A percentile compares a stretch with the other conserved stretches of the same genome.
These are phyloP conservation scores for Scleromitrula shiraiana DNA, from an alignment of 2,329 filamentous ascomycete species.

Conservation along the genomic window DNA sequence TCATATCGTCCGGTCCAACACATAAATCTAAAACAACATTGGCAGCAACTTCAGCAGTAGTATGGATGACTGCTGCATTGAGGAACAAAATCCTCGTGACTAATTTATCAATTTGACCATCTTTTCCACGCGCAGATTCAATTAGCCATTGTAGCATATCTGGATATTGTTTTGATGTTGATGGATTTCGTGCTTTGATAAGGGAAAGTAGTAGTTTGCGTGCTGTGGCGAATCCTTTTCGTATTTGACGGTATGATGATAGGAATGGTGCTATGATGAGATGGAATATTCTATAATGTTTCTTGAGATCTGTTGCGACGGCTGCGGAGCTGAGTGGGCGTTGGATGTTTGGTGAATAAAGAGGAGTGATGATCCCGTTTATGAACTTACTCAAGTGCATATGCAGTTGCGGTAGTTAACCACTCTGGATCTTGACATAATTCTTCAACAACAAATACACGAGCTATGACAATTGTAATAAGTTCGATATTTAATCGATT, in stretches of 20 bases:
- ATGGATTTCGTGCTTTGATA: background rate
- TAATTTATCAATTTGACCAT: background rate
- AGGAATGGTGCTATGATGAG: conserved; percentile 3
- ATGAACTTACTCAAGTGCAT: conserved; percentile 11
- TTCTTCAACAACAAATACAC: conserved; percentile 20
- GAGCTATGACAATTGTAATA: background rate
- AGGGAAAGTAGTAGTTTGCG: background rate
- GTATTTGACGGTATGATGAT: background rate
- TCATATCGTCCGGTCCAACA: conserved; percentile 37
- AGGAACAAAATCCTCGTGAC: conserved; percentile 2
- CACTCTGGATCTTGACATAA: conserved; percentile 23
- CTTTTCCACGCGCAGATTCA: background rate
- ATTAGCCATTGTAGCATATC: conserved; percentile 11
- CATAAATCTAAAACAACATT: conserved; percentile 46
- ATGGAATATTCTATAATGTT: background rate
- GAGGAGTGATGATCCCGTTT: background rate
- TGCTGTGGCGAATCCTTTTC: background rate
- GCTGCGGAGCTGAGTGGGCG: background rate
- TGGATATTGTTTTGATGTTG: background rate
- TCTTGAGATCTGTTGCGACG: background rate
- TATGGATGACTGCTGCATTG: conserved; percentile 40
- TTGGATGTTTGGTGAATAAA: background rate
- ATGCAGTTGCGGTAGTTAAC: conserved; percentile 17
- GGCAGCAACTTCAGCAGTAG: conserved; percentile 39
- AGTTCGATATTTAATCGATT: background rate